Base-by-base conservation (phyloP, 2,329 filamentous ascomycete genomes). In the Fusarium miscanthi region DNA sequence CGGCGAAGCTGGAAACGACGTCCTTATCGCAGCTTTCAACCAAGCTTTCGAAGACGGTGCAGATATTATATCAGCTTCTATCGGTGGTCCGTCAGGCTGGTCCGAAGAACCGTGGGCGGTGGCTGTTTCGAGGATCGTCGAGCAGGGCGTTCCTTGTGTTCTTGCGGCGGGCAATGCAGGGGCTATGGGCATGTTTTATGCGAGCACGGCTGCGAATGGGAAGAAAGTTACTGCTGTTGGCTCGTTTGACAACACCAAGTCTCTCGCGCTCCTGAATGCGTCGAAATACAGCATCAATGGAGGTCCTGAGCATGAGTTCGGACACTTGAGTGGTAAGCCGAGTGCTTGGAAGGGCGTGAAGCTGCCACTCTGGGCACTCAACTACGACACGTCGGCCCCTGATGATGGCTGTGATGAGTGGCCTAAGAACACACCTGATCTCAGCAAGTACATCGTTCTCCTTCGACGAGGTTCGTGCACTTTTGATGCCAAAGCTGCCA, bases 31-130 rank as follows among this genome's bases (percentile, higher is more conserved):
- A 13, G 88, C 89, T 3, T 90, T 87, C 76, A 86, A 88, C 79
- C 85, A 84, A 74, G 90, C 90, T 0, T 90, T 86, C 71, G 85
- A 91, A 75, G 88, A 85, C n/a, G 88, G 87, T 38, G 85, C 85
- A 40, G 82, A 89, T 73, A 86, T 90, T 70, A 89, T 90, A 75
- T 88, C 86, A 3, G 83, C 86, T 3, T 88, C 87, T 6, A 85
- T 89, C 46, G 87, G 87, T n/a, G 83, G 83, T 0, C 74, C 84
- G 1, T 83, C 82, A 0, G 88, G 88, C 17, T 90, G 87, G 87
- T 81, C 83, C 5, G 85, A 87, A 67, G 84, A 87, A 19, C 83
- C 86, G 0, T 87, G 84, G 85, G 82, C 86, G 10, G 83, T 84
- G 3, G 83, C 83, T 4, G 85, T 87, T 17, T 84, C 85, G 21